phyloP scores from a whole-genome alignment of 2,329 filamentous ascomycete species.

The Microdochium paspali region DNA sequence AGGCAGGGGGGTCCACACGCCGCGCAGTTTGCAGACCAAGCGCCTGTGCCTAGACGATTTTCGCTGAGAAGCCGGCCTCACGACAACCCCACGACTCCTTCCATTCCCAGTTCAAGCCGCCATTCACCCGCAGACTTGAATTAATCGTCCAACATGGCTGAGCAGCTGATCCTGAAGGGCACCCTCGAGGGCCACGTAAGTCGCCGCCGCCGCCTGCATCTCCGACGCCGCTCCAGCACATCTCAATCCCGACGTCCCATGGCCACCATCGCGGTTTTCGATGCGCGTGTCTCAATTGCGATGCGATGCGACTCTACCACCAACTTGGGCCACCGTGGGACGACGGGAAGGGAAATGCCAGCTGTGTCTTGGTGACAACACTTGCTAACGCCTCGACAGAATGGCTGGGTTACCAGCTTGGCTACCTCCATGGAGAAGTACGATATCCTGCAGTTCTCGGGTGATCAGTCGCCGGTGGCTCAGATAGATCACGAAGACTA shows the following conservation, averaged over 20 bases:
- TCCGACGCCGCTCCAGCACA: constrained; percentile 14
- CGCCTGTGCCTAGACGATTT: constrained; percentile 10
- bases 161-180: constrained; percentile 92
- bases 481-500: neutral
- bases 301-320: neutral
- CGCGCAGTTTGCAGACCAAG: too few species aligned
- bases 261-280: neutral
- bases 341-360: neutral
- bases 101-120: constrained; percentile 18
- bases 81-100: constrained; percentile 27
- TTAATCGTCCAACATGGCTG: constrained; percentile 54
- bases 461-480: neutral
- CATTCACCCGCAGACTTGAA: constrained; percentile 9
- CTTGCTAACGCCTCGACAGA: constrained; percentile 32
- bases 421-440: constrained; percentile 99
- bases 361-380: constrained; percentile 1
- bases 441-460: constrained; percentile 19
- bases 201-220: constrained; percentile 16
- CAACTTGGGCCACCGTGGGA: neutral
- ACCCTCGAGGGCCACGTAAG: constrained; percentile 93
- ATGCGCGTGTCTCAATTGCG: constrained; percentile 1
- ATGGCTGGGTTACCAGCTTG: constrained; percentile 98
- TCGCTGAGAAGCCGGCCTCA: neutral
- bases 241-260: constrained; percentile 1
- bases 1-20: too few species aligned